Percentiles rank a stretch among this genome's conserved stretches.
Evolutionary conservation across 768 basidiomycete species (phyloP).

Genomic region (Coprinellus micaceus): DNA sequence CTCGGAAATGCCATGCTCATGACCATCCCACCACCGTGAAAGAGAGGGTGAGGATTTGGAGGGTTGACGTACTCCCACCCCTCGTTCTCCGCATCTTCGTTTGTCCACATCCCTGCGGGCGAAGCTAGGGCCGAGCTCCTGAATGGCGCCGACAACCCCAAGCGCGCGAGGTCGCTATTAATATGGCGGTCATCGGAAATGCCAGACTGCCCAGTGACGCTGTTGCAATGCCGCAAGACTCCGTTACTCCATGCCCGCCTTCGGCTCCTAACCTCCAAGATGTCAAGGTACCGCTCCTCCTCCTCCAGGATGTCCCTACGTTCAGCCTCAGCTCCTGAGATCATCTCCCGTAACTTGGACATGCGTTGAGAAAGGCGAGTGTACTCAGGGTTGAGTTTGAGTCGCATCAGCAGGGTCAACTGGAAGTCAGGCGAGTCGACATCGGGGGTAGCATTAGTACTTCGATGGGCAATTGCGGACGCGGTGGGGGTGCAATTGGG

Average conservation of each 20-base stretch:
- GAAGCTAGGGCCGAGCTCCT: conserved; percentile 42
- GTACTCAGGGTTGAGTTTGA: conserved; percentile 3
- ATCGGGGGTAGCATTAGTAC: neutral
- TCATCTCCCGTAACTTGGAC: neutral
- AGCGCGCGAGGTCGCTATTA: neutral
- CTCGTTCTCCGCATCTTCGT: conserved; percentile 31
- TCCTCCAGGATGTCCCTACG: neutral
- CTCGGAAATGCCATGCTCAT: neutral
- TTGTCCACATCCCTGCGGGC: conserved; percentile 34
- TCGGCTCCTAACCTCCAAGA: conserved; percentile 55
- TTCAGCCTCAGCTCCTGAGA: neutral
- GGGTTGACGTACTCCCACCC: conserved; percentile 6
- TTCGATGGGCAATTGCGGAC: neutral
- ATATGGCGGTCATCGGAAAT: neutral
- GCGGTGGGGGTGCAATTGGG: neutral
- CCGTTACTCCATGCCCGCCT: conserved; percentile 67
- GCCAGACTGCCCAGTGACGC: neutral
- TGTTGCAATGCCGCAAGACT: conserved; percentile 27
- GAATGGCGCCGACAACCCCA: conserved; percentile 47
- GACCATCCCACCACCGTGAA: neutral
- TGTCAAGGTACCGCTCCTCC: conserved; percentile 20
- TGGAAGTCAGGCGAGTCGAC: neutral
- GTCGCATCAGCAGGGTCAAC: neutral
- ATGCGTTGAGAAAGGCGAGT: neutral
- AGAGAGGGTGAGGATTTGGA: neutral